These are phyloP conservation scores for Suillus fuscotomentosus DNA, from an alignment of 768 basidiomycete species.

Conservation along the genomic window DNA sequence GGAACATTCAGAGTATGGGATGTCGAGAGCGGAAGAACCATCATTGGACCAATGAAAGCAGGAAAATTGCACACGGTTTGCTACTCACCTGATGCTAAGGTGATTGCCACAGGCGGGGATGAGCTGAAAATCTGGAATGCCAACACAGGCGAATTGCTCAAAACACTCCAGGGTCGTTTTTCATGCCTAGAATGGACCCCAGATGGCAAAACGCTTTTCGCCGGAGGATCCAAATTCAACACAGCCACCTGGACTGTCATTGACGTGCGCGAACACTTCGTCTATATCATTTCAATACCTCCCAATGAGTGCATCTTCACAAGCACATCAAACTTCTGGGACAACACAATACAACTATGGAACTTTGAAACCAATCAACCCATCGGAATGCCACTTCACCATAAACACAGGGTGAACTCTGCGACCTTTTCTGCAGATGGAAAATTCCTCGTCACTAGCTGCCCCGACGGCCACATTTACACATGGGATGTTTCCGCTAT, in stretches of 20 bases:
- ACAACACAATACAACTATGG: too few species aligned
- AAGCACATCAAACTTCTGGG: too few species aligned
- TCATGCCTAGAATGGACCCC: neutral
- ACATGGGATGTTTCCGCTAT: neutral
- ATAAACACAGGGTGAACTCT: neutral
- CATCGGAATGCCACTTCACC: neutral
- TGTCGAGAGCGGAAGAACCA: neutral
- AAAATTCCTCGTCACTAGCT: neutral
- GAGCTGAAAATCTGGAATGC: neutral
- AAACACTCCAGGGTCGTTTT: neutral
- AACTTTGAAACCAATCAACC: neutral
- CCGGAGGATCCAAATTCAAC: neutral
- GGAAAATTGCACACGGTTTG: too few species aligned
- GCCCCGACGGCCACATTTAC: neutral
- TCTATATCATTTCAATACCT: too few species aligned
- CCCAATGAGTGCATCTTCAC: too few species aligned
- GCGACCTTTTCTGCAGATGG: neutral
- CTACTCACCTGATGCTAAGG: neutral
- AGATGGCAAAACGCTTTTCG: neutral
- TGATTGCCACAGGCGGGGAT: neutral
- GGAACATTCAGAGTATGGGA: neutral
- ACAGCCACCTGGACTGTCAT: neutral
- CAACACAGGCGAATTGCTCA: neutral
- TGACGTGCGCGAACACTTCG: too few species aligned
- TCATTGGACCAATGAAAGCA: neutral